Conservation (phyloP, 1,139 yeast genomes). For the Chernovozyma aurita region DNA sequence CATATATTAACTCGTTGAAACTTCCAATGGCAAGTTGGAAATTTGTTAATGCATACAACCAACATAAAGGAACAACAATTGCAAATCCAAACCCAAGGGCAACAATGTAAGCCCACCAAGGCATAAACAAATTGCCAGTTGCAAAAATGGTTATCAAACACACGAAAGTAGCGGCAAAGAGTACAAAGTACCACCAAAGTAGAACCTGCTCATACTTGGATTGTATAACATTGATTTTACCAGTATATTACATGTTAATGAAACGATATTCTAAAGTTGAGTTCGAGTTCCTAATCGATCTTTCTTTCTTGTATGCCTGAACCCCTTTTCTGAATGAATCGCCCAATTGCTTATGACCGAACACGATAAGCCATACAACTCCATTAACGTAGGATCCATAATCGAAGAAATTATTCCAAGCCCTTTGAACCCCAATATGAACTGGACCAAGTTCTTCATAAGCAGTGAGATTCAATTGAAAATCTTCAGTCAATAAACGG, state of each 20-base stretch:
- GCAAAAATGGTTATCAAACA: conserved; percentile 30
- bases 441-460: conserved; percentile 37
- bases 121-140: conserved; percentile 42
- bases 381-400: conserved; percentile 50
- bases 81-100: conserved; percentile 40
- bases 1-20: conserved; percentile 46
- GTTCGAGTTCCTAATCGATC: too few species aligned
- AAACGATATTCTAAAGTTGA: conserved; percentile 4
- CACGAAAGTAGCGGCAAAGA: conserved; percentile 32
- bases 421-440: conserved; percentile 40
- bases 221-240: conserved; percentile 38
- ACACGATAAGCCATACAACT: conserved; percentile 39
- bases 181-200: conserved; percentile 30
- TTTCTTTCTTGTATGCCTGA: conserved; percentile 7
- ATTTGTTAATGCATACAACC: conserved; percentile 48
- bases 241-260: conserved; percentile 19
- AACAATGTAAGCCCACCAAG: conserved; percentile 44
- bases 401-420: conserved; percentile 49
- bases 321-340: conserved; percentile 11
- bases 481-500: conserved; percentile 27
- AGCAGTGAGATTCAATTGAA: conserved; percentile 34
- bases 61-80: conserved; percentile 46
- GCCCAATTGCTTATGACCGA: conserved; percentile 24
- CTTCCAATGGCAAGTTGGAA: conserved; percentile 51
- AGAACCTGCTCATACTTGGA: conserved; percentile 39